These are phyloP conservation scores for Pleurotus salmoneostramineus DNA, from an alignment of 768 basidiomycete species.

Conservation along the genomic window DNA sequence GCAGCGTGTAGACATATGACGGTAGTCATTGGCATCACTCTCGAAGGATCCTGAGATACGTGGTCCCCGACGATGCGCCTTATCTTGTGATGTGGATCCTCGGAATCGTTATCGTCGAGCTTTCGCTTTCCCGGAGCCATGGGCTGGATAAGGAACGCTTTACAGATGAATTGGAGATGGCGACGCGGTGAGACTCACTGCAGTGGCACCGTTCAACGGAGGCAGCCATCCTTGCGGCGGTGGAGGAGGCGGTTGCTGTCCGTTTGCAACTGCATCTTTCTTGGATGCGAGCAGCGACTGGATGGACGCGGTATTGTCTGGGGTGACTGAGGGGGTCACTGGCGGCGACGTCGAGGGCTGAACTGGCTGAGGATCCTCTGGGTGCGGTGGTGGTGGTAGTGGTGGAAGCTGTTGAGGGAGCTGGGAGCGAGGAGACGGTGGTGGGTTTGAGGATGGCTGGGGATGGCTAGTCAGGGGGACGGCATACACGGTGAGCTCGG, in stretches of 20 bases:
- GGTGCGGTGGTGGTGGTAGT: conserved; percentile 14
- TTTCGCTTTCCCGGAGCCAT: conserved; percentile 66
- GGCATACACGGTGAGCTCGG: conserved; percentile 13
- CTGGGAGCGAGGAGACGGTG: conserved; percentile 18
- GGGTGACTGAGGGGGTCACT: conserved; percentile 9
- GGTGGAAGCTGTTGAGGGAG: conserved; percentile 21
- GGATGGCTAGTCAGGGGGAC: conserved; percentile 19
- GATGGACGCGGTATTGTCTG: conserved; percentile 43
- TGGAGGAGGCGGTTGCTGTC: conserved; percentile 35
- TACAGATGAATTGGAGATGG: conserved; percentile 11
- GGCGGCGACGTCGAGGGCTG: conserved; percentile 17
- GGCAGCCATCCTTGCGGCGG: conserved; percentile 19
- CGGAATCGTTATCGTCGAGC: conserved; percentile 60
- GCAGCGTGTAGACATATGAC: conserved; percentile 89
- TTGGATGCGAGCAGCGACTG: conserved; percentile 51
- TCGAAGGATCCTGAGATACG: conserved; percentile 69
- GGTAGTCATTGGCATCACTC: conserved; percentile 85
- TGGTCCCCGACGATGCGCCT: conserved; percentile 83
- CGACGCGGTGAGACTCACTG: conserved; percentile 14
- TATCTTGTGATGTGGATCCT: conserved; percentile 74
- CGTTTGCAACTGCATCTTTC: conserved; percentile 36
- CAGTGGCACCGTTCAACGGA: conserved; percentile 25
- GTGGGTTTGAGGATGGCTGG: conserved; percentile 15
- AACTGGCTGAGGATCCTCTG: conserved; percentile 11
- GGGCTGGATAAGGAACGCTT: conserved; percentile 16